phyloP scores from a whole-genome alignment of 2,329 filamentous ascomycete genomes.

The Drechmeria coniospora region DNA sequence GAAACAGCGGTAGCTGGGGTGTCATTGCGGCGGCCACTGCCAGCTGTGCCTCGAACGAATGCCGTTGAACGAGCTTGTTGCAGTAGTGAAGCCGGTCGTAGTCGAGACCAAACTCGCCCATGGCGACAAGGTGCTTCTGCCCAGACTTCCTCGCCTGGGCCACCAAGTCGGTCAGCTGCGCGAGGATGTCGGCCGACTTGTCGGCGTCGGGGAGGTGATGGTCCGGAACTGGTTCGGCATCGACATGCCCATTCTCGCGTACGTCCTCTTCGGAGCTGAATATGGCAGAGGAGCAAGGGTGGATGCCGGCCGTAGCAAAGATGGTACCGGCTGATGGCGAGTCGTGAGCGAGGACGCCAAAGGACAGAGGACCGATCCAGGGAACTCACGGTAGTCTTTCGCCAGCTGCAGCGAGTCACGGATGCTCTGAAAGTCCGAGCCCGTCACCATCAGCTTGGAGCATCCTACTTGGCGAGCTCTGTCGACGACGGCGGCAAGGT shows the following conservation, averaged over 20 bases:
- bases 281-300: slow-evolving; percentile 73
- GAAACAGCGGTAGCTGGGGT: slow-evolving; percentile 71
- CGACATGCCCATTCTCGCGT: slow-evolving; percentile 21
- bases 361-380: slow-evolving; percentile 1
- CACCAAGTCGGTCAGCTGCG: slow-evolving; percentile 49
- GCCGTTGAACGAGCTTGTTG: slow-evolving; percentile 61
- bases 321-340: slow-evolving; percentile 53
- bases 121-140: slow-evolving; percentile 45
- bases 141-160: slow-evolving; percentile 35
- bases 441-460: slow-evolving; percentile 81
- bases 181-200: slow-evolving; percentile 34
- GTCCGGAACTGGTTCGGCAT: slow-evolving; percentile 33
- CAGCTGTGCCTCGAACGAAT: slow-evolving; percentile 74
- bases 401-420: slow-evolving; percentile 60
- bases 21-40: slow-evolving; percentile 53
- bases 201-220: slow-evolving; percentile 28
- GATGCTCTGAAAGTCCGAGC: slow-evolving; percentile 71
- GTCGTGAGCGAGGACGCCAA: slow-evolving; percentile 2
- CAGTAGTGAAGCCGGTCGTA: slow-evolving; percentile 84
- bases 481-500: slow-evolving; percentile 61
- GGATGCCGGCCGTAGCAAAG: slow-evolving; percentile 84
- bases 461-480: slow-evolving; percentile 68
- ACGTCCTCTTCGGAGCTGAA: slow-evolving; percentile 44
- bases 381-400: slow-evolving; percentile 52
- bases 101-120: slow-evolving; percentile 92